Percentiles rank a stretch among this genome's conserved stretches.
These are phyloP conservation scores for Clohesyomyces aquaticus DNA, from an alignment of 495 filamentous ascomycete genomes.

Conservation along the genomic window DNA sequence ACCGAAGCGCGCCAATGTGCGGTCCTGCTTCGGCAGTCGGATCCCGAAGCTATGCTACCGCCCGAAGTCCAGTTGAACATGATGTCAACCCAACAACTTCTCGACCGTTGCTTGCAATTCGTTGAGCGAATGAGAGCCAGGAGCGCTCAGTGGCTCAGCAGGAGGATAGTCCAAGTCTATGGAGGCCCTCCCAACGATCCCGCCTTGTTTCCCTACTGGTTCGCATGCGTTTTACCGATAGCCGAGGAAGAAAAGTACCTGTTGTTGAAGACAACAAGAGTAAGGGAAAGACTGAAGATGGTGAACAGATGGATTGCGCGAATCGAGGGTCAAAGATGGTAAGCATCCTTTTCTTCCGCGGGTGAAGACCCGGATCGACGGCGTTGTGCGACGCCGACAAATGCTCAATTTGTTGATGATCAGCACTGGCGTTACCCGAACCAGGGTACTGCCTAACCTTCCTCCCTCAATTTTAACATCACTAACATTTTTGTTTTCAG, in stretches of 20 bases:
- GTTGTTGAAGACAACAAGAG: constrained; percentile 69
- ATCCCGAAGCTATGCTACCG: constrained; percentile 27
- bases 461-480: background rate
- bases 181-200: constrained; percentile 76
- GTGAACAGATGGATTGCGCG: constrained; percentile 73
- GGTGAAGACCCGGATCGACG: background rate
- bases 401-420: background rate
- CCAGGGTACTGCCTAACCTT: background rate
- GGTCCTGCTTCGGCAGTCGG: background rate
- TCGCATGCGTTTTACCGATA: constrained; percentile 79
- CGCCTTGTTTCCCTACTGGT: constrained; percentile 85
- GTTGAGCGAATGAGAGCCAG: constrained; percentile 65
- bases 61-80: constrained; percentile 55
- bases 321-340: constrained; percentile 74
- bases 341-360: constrained; percentile 47
- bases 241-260: constrained; percentile 78
- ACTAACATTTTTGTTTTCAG: constrained; percentile 12
- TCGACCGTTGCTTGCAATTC: constrained; percentile 67
- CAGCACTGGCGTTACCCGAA: too few species aligned
- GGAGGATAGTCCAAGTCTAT: constrained; percentile 71
- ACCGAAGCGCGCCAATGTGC: constrained; percentile 26
- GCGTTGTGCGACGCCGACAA: background rate
- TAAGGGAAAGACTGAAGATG: constrained; percentile 79
- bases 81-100: constrained; percentile 70
- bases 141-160: constrained; percentile 73